A percentile compares a stretch with the other conserved stretches of the same genome.
phyloP scores from a whole-genome alignment of 257 asterid genomes.

The Solanum piurae region DNA sequence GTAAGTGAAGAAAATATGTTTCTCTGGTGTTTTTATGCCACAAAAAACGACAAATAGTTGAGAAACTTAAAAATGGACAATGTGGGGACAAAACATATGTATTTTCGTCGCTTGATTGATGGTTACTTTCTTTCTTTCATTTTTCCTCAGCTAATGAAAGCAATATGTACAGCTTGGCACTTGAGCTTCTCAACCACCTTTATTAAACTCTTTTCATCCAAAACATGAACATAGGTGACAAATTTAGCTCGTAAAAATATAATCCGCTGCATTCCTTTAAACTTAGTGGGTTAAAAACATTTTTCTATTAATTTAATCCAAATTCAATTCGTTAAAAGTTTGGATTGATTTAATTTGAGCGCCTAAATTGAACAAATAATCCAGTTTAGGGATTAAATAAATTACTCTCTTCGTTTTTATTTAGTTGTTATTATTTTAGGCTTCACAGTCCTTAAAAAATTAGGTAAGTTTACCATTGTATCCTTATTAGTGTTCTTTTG shows the following conservation, averaged over 20 bases:
- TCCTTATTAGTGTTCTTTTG: no score
- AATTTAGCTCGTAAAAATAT: not conserved
- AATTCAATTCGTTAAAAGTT: not conserved
- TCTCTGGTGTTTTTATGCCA: slow-evolving; percentile 2
- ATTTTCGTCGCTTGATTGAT: not conserved
- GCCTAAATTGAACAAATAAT: not conserved
- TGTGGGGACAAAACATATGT: not conserved
- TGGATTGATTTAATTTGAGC: not conserved
- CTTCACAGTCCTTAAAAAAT: not conserved
- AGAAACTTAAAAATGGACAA: not conserved
- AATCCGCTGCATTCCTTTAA: not conserved
- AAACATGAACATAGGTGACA: not conserved
- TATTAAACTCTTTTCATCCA: not conserved
- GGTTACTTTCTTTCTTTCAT: not conserved
- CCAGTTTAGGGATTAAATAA: not conserved
- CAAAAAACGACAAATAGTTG: not conserved
- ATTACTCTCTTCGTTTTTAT: not conserved
- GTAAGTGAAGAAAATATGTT: not conserved
- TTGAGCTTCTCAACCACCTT: not conserved
- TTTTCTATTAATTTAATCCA: not conserved
- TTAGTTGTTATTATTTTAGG: no score
- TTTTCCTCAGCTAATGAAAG: not conserved
- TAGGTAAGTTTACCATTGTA: no score
- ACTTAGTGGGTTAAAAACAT: not conserved
- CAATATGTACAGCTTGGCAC: not conserved